These are phyloP conservation scores for Alternaria sp. DNA, from an alignment of 2,329 filamentous ascomycete genomes.

Conservation along the genomic window DNA sequence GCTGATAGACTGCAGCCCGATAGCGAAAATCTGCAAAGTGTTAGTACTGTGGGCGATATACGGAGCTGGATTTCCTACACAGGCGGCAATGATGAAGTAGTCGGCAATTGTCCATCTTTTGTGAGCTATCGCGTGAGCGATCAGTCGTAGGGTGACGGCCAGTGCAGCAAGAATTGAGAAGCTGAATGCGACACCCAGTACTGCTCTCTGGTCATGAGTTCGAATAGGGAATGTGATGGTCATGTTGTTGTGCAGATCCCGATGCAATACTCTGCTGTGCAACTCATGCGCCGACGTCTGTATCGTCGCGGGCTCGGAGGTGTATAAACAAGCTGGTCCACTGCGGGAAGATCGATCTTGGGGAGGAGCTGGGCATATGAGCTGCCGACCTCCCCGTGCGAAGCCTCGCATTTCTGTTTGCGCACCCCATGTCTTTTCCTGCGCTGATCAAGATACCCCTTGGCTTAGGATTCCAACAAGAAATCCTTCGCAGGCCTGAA, in stretches of 20 bases:
- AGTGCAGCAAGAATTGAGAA: background rate
- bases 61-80: background rate
- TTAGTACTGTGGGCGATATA: background rate
- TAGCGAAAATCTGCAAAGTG: background rate
- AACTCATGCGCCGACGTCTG: background rate
- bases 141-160: background rate
- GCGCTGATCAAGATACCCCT: background rate
- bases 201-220: background rate
- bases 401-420: background rate
- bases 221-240: background rate
- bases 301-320: background rate
- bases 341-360: background rate
- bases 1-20: background rate
- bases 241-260: background rate
- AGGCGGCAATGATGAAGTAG: conserved; percentile 1
- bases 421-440: background rate
- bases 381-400: background rate
- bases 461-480: background rate
- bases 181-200: background rate
- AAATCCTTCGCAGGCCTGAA: background rate
- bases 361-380: background rate
- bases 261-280: background rate
- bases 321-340: background rate
- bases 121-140: background rate
- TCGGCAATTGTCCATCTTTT: background rate